A percentile compares a stretch with the other conserved stretches of the same genome.
Conservation (phyloP, 371 early-diverging fungal genomes). For the Phascolomyces articulosus region DNA sequence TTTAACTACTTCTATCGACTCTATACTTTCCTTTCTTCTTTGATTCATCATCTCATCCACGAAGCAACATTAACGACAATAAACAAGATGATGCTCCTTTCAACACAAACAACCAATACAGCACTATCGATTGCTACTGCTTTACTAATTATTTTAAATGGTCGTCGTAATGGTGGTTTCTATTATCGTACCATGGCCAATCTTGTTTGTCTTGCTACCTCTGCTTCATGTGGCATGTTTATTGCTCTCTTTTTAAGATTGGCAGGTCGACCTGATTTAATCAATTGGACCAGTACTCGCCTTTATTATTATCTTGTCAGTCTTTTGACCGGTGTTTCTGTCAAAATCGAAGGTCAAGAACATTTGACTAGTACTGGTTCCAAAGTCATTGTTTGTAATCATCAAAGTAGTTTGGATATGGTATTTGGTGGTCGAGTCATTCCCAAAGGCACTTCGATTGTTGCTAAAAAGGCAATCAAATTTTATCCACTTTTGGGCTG, state of each 20-base stretch:
- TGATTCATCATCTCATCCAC: background rate
- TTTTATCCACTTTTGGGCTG: slow-evolving; percentile 85
- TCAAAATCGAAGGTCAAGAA: slow-evolving; percentile 64
- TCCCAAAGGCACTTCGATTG: slow-evolving; percentile 72
- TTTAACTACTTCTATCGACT: no score
- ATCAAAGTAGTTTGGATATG: slow-evolving; percentile 86
- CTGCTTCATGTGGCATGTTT: slow-evolving; percentile 21
- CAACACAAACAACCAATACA: background rate
- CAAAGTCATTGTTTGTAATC: slow-evolving; percentile 75
- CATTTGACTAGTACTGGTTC: slow-evolving; percentile 30
- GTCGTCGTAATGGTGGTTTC: background rate
- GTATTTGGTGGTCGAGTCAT: slow-evolving; percentile 71
- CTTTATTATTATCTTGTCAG: slow-evolving; percentile 52
- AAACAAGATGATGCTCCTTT: background rate
- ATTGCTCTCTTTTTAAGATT: slow-evolving; percentile 43
- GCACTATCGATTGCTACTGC: background rate
- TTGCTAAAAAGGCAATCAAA: slow-evolving; percentile 80
- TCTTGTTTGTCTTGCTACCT: slow-evolving; percentile 25
- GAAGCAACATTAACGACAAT: no score
- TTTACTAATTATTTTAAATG: background rate
- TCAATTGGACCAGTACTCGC: slow-evolving; percentile 66
- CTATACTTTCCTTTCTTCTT: background rate
- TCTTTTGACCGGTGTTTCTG: slow-evolving; percentile 55
- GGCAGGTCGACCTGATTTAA: slow-evolving; percentile 44
- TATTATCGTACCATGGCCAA: slow-evolving; percentile 20